A percentile compares a stretch with the other conserved stretches of the same genome.
phyloP scores from a whole-genome alignment of 164 flowering plant genomes.

The Nymphaea thermarum region DNA sequence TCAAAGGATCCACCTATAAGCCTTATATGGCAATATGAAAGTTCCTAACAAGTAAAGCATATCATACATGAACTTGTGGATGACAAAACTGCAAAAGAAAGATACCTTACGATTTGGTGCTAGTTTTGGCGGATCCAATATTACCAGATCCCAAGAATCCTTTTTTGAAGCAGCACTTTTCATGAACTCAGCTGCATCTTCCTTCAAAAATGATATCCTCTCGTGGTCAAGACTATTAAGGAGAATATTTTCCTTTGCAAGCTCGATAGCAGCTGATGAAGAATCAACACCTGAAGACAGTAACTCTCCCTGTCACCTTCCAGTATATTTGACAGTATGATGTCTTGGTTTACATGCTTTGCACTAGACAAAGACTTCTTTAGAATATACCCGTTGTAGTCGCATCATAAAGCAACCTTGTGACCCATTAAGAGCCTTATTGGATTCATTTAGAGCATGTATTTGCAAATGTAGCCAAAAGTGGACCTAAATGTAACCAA shows the following conservation, averaged over 20 bases:
- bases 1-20: no score
- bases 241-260: slow-evolving; percentile 69
- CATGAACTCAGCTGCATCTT: slow-evolving; percentile 74
- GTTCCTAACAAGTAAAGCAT: no score
- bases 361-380: not conserved
- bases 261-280: slow-evolving; percentile 73
- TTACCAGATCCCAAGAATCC: slow-evolving; percentile 82
- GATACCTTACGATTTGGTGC: slow-evolving; percentile 83
- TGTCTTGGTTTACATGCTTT: not conserved
- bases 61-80: no score
- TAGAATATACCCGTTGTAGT: no score
- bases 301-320: no score
- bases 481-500: no score
- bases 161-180: slow-evolving; percentile 46
- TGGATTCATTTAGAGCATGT: no score
- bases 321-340: no score
- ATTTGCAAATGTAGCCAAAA: no score
- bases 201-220: slow-evolving; percentile 50
- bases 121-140: slow-evolving; percentile 89
- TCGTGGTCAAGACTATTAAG: slow-evolving; percentile 60
- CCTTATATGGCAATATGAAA: no score
- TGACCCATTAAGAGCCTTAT: no score
- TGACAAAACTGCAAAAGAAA: not conserved
- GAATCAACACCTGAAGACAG: slow-evolving; percentile 59
- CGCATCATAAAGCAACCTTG: no score